Base-by-base conservation (phyloP, 306 rosid genomes). In the Delonix regia region DNA sequence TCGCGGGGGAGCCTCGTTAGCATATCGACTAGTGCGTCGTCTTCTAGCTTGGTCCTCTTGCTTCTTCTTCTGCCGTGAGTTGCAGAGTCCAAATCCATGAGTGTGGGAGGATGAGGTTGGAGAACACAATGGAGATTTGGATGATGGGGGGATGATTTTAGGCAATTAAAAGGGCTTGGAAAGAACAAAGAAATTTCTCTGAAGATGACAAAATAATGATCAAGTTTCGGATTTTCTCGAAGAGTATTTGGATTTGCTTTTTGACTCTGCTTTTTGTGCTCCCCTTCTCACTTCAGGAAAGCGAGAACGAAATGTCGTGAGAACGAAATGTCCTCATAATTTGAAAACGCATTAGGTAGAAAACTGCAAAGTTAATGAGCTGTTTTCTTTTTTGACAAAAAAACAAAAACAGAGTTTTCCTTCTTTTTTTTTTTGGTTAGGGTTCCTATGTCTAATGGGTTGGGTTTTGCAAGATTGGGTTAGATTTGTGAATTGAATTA, bases 1-100 rank as follows among this genome's bases (percentile, higher is more conserved):
- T 84, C 85, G 0, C 18, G 16, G 0, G 86, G 83, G 4, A 87
- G 78, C 66, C 39, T 70, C 53, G 79, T 83, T 76, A 83, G 30
- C 45, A 67, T 52, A 28, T 13, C 38, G 16, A 70, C 1, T 21
- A 30, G 22, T 14, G 68, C 44, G 7, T 33, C 44, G 15, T 64
- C 75, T 27, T 14, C 66, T 3, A 28, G 45, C 38, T 75, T 79
- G 71, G 14, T 42, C 48, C 41, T 75, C 81, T 77, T 82, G 42
- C 75, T 64, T 38, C 9, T 64, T 38, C 9, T 15, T 41, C 6
- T 15, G 39, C 41, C 44, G 41, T 63, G 52, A 69, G 8, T 38
- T 71, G 57, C 73, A 56, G 41, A 79, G 34, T 47, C 73, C 4
- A 38, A 64, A 64, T 64, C 70, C 70, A 64, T 55, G 28, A 3